Evolutionary conservation across 2,329 filamentous ascomycete species (phyloP).

Genomic region (Blastomyces emzantsi): DNA sequence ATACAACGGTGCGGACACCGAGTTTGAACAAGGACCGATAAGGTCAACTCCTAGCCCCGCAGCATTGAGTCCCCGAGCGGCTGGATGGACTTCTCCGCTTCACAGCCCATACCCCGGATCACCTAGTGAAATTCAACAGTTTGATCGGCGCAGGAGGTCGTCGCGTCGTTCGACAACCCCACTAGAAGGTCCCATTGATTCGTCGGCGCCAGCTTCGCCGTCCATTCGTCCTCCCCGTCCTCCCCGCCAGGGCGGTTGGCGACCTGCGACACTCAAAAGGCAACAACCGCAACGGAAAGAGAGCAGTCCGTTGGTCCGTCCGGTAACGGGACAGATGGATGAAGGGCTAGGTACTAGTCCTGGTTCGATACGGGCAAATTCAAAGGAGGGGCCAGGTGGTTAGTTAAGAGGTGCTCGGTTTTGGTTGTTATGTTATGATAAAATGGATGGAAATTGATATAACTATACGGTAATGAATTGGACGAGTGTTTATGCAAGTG

Average conservation of each 20-base stretch:
- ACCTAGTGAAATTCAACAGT: constrained; percentile 19
- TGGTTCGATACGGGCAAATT: background rate
- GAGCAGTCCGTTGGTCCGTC: constrained; percentile 30
- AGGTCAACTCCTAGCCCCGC: background rate
- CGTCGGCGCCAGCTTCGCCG: constrained; percentile 19
- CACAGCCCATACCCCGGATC: constrained; percentile 22
- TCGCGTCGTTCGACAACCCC: constrained; percentile 14
- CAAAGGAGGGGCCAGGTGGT: background rate
- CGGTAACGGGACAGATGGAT: constrained; percentile 23
- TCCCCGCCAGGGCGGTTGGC: constrained; percentile 12
- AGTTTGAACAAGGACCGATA: background rate
- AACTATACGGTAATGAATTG: background rate
- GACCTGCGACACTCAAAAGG: constrained; percentile 17
- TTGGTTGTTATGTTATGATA: background rate
- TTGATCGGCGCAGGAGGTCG: constrained; percentile 26
- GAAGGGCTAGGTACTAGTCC: constrained; percentile 27
- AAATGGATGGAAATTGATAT: background rate
- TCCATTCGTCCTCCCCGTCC: constrained; percentile 17
- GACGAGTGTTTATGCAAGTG: background rate
- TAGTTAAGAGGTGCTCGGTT: background rate
- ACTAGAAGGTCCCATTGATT: constrained; percentile 1
- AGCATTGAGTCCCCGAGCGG: constrained; percentile 16
- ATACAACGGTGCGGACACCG: constrained; percentile 29
- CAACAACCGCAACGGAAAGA: constrained; percentile 15
- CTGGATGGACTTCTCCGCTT: constrained; percentile 16